Evolutionary conservation across 169 alveolate genomes (phyloP), one percentile per base, ranked within the genome.

Genomic region (Plasmodium adleri): DNA sequence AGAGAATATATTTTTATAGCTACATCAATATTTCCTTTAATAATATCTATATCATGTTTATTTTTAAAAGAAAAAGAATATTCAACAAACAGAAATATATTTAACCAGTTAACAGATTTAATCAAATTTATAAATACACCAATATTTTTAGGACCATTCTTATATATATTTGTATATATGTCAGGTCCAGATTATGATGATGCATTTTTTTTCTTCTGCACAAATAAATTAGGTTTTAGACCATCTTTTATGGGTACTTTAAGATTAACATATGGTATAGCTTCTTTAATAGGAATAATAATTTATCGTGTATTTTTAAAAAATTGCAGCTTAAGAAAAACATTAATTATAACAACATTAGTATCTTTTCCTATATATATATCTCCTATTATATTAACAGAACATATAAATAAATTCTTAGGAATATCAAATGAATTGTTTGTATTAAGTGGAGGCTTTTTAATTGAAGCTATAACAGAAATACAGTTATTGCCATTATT

Each of bases 231-330:
- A 68, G 96, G 98, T 10, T 98, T 98, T 87, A 92, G 96, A 24
- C 99, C 99, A 20, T 94, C 97, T 28, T 97, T 97, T 89, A 95
- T 98, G 96, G 99, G 99, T 1, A 94, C 97, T n/a, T 88, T 98
- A 70, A 90, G 98, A 92, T 92, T 98, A 43, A 94, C 97, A 28
- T 97, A 96, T 88, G 98, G 98, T 50, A 86, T 97, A 2, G 98
- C 99, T 0, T 97, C 98, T 64, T 74, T 98, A 70, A 88, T 96
- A 17, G 99, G 98, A 3, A 94, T 98, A n/a, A 90, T 95, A 52
- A 39, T 95, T 66, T 98, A 97, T 90, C 95, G 97, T 63, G 76
- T 91, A 56, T 96, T 94, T 66, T 94, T 98, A 59, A 96, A 96
- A 88, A 92, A 95, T 74, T 90, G 95, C 12, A 91, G 96, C 15